Evolutionary conservation across 1,284 basidiomycete genomes (phyloP), one percentile per base, ranked within the genome.

Genomic region (Moniliophthora roreri): DNA sequence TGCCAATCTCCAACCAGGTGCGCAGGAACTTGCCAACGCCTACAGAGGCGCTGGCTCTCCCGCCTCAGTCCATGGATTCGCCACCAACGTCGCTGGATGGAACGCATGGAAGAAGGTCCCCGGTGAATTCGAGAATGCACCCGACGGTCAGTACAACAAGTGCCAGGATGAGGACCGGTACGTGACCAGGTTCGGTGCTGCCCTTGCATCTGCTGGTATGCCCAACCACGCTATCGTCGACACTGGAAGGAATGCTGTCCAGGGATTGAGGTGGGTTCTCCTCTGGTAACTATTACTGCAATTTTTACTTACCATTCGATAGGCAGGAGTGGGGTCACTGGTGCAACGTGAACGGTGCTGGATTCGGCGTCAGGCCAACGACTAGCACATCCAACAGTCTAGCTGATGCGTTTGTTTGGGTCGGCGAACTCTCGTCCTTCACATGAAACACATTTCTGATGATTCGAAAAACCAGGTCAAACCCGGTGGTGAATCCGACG

Each of bases 331-430:
- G 74, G 72, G 73, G 75, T 58, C 68, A 76, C 67, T 76, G 75
- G 75, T 77, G 75, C 68, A 76, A 75, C 64, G 69, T 79, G 68
- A 73, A 74, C 65, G 69, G 70, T 59, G 77, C 77, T 50, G 77
- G 77, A 40, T 78, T 77, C 60, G 78, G 77, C 57, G 70, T 68
- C 18, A 74, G 73, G 59, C 77, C 77, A 28, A 77, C 76, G 34
- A 73, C 76, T 6, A 65, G 69, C 64, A 74, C 73, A 32, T 32
- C 28, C 7, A 32, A 32, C 11, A 32, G 28, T 11, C 63, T 73
- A 58, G 72, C 78, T 53, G 78, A 80, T 64, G 68, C 76, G 44
- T 71, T 79, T 62, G 76, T 79, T 58, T 79, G 77, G 77, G 74
- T 76, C 7, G 11, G 28, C 11, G 6, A 32, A 6, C 6, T 32